Evolutionary conservation across 371 early-diverging fungal species (phyloP).

Genomic region (Rhizopus microsporus): DNA sequence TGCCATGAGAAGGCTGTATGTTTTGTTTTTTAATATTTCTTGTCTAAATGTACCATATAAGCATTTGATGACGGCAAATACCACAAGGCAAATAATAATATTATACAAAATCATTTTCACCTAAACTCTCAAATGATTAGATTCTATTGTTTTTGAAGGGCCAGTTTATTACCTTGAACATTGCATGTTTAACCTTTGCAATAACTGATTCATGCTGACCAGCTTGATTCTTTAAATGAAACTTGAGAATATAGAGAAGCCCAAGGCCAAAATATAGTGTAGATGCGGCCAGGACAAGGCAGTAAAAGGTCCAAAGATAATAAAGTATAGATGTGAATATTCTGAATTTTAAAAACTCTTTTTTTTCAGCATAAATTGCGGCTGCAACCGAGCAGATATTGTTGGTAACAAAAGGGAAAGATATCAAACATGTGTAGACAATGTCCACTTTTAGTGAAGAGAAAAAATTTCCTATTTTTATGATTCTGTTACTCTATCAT

Average conservation of each 20-base stretch:
- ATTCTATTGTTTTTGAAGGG: not conserved
- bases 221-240: constrained; percentile 14
- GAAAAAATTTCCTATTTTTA: constrained; percentile 26
- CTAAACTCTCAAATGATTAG: constrained; percentile 7
- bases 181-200: constrained; percentile 15
- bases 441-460: constrained; percentile 25
- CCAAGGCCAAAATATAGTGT: constrained; percentile 16
- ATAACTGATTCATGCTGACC: not conserved
- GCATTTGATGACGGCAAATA: constrained; percentile 20
- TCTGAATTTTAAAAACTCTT: constrained; percentile 20
- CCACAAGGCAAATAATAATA: constrained; percentile 6
- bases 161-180: constrained; percentile 13
- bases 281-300: constrained; percentile 9
- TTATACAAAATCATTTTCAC: constrained; percentile 14
- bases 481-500: constrained; percentile 30
- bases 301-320: constrained; percentile 35
- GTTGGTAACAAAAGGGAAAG: constrained; percentile 37
- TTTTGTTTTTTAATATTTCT: constrained; percentile 1
- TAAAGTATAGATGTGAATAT: constrained; percentile 31
- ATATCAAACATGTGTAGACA: constrained; percentile 20
- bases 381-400: constrained; percentile 34
- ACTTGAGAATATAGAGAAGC: constrained; percentile 12
- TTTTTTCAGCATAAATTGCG: constrained; percentile 31
- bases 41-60: constrained; percentile 15
- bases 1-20: constrained; percentile 10